These are phyloP conservation scores for Clonostachys byssicola DNA, from an alignment of 2,329 filamentous ascomycete genomes.

Conservation along the genomic window DNA sequence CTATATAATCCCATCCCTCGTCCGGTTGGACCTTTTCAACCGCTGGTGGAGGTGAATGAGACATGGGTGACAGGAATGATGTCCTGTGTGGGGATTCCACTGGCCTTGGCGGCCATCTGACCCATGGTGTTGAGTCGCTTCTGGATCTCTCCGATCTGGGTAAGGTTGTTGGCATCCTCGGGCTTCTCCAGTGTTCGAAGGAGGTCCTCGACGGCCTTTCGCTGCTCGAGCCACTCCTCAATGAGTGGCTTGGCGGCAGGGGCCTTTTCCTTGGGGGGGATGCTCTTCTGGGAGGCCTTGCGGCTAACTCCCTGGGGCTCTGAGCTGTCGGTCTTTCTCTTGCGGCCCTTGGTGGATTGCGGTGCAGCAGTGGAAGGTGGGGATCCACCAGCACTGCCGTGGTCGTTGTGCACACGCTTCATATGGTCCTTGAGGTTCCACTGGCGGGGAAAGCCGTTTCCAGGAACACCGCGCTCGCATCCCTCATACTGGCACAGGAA, in stretches of 20 bases:
- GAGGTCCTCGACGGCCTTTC: slow-evolving; percentile 57
- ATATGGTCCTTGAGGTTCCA: slow-evolving; percentile 98
- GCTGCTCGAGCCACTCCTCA: slow-evolving; percentile 58
- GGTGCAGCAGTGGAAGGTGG: slow-evolving; percentile 23
- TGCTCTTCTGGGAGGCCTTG: slow-evolving; percentile 42
- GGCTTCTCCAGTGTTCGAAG: slow-evolving; percentile 44
- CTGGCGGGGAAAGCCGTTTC: slow-evolving; percentile 87
- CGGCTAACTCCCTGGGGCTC: slow-evolving; percentile 36
- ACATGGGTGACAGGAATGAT: background rate
- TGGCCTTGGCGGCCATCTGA: slow-evolving; percentile 30
- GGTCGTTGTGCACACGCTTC: slow-evolving; percentile 82
- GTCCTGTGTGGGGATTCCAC: too few species aligned
- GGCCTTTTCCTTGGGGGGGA: slow-evolving; percentile 23
- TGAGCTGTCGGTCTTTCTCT: slow-evolving; percentile 51
- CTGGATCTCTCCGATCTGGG: slow-evolving; percentile 48
- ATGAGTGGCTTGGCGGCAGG: slow-evolving; percentile 32
- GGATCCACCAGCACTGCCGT: slow-evolving; percentile 36
- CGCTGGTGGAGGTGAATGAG: background rate
- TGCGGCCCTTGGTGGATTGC: slow-evolving; percentile 44
- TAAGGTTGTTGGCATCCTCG: slow-evolving; percentile 46
- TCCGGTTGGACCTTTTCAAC: background rate
- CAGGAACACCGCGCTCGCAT: slow-evolving; percentile 77
- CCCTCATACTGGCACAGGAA: slow-evolving; percentile 84
- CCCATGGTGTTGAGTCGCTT: slow-evolving; percentile 46
- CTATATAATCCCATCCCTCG: background rate